Base-by-base conservation (phyloP, 345 rosid species). In the Eutrema heterophyllum region DNA sequence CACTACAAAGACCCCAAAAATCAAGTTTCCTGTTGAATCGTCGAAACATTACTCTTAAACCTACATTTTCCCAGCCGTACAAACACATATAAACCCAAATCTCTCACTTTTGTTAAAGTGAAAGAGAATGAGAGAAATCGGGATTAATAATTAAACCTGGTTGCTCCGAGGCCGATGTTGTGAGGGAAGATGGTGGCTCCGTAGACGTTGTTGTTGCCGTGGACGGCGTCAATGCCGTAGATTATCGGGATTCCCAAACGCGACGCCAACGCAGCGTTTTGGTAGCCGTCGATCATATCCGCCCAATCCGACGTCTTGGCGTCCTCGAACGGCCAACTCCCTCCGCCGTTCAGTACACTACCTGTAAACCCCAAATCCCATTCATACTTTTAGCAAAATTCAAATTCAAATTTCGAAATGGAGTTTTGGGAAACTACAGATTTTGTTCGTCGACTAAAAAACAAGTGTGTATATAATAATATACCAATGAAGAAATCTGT, bases 171-270 rank as follows among this genome's bases (percentile, higher is more conserved):
- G 29, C 86, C 86, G 59, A 91, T 63, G 76, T 94, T 94, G 74
- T 91, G 98, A 41, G 98, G 98, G 72, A 89, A 94, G 44, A 94
- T 77, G 4, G 97, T 94, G 79, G 96, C 87, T 39, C 93, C 97
- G 61, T 89, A 91, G 59, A 94, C 81, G 48, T 72, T 81, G 73
- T 84, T 87, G 78, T 93, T 89, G 29, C 98, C 98, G 73, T 93
- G 98, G 70, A 91, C 96, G 10, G 98, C 98, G 84, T 94, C 98
- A 39, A 80, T 83, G 77, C 95, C 96, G 70, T 94, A 91, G 14
- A 94, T 80, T 3, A 91, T 67, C 0, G 98, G 97, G 32, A 94
- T 91, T 30, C 96, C 95, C 8, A 91, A 86, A 70, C 95, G 84
- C 2, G 95, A 80, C 43, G 78, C 80, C 3, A 93, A 83, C 18